Base-by-base conservation (phyloP, 2,329 filamentous ascomycete species). In the Macrophomina phaseolina region DNA sequence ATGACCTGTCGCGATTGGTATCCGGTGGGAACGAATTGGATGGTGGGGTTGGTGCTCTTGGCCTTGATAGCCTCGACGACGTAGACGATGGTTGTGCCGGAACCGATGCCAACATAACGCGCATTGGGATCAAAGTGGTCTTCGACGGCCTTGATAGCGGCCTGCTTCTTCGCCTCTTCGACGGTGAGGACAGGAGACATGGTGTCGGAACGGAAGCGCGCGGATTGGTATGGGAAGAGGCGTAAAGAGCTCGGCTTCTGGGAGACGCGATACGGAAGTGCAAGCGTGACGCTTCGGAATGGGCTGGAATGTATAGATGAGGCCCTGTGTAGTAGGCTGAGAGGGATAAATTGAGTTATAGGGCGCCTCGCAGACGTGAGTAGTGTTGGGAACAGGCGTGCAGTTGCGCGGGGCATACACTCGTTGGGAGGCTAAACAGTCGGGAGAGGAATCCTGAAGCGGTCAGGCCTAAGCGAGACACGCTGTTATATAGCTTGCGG, bases 11-110 rank as follows among this genome's bases (percentile, higher is more conserved):
- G 92, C 51, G 91, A 95, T 77, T 97, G 93, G 82, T 90, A 94
- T 30, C 95, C 95, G 0, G 95, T 99, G 6, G 95, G 94, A 36
- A 97, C 86, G 80, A 97, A 99, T 75, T 87, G 89, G 83, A 97
- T 97, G 55, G 72, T 69, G 2, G 76, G 75, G 70, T 79, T 79
- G 23, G 76, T 79, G 58, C 71, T 74, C 36, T 65, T 68, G 38
- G 74, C 71, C 63, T 82, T 82, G 79, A 96, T 94, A 66, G 91
- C 91, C 71, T 94, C 90, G 68, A 95, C 91, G 58, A 94, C 91
- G 78, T 94, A 93, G 73, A 93, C 88, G 70, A 95, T 92, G 23
- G 91, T 93, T 73, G 90, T 91, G 68, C 91, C 91, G 67, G 90
- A 93, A 69, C 92, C 92, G 78, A 95, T 94, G 71, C 92, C 92